Evolutionary conservation across 148 eudicot genomes (phyloP).

Genomic region (Diospyros lotus): DNA sequence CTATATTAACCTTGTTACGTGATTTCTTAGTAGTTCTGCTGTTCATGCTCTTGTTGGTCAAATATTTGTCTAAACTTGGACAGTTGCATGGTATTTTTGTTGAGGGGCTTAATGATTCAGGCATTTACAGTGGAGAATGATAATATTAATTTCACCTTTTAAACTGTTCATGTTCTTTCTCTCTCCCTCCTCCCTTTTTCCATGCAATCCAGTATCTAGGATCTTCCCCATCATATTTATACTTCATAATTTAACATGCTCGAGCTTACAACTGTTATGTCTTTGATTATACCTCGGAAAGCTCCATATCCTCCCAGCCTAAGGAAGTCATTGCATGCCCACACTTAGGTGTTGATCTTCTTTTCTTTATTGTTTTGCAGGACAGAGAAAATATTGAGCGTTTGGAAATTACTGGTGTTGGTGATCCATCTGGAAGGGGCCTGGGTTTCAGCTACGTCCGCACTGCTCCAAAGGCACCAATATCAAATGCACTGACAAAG

Average conservation of each 20-base stretch:
- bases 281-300: neutral
- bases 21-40: neutral
- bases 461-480: slow-evolving; percentile 74
- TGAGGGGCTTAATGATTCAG: neutral
- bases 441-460: slow-evolving; percentile 96
- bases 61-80: neutral
- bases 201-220: neutral
- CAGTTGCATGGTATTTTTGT: neutral
- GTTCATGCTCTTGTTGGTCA: neutral
- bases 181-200: neutral
- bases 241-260: neutral
- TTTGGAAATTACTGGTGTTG: slow-evolving; percentile 94
- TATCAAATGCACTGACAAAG: slow-evolving; percentile 66
- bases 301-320: neutral
- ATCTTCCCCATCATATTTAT: neutral
- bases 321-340: neutral
- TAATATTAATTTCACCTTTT: slow-evolving; percentile 4
- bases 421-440: slow-evolving; percentile 99
- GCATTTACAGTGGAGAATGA: neutral
- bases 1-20: neutral
- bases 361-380: slow-evolving; percentile 32
- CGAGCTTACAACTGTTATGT: neutral
- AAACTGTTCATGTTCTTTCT: neutral
- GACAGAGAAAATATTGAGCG: slow-evolving; percentile 90
- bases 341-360: slow-evolving; percentile 9